A percentile compares a stretch with the other conserved stretches of the same genome.
These are phyloP conservation scores for Apiospora arundinis DNA, from an alignment of 2,329 filamentous ascomycete genomes.

Conservation along the genomic window DNA sequence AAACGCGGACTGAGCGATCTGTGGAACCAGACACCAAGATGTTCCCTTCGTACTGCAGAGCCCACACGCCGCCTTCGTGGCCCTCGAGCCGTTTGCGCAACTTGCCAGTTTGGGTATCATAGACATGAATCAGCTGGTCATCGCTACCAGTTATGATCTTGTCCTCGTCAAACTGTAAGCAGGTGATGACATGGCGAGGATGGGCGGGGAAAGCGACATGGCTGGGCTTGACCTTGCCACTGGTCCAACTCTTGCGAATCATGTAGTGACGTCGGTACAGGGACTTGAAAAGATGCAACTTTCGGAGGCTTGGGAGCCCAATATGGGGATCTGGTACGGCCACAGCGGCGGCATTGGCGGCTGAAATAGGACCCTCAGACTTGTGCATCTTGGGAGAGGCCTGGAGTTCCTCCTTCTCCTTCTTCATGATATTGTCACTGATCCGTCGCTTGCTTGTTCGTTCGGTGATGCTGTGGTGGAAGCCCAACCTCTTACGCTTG, in stretches of 20 bases:
- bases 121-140: slow-evolving; percentile 96
- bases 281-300: slow-evolving; percentile 93
- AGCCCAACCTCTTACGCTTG: slow-evolving; percentile 61
- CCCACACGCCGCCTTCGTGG: slow-evolving; percentile 98
- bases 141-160: slow-evolving; percentile 98
- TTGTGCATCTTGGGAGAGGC: slow-evolving; percentile 55
- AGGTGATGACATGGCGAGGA: slow-evolving; percentile 95
- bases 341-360: slow-evolving; percentile 81
- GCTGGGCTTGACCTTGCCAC: slow-evolving; percentile 79
- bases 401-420: slow-evolving; percentile 43
- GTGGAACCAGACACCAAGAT: slow-evolving; percentile 95
- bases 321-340: slow-evolving; percentile 84
- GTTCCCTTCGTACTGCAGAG: slow-evolving; percentile 94
- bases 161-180: slow-evolving; percentile 95
- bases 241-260: slow-evolving; percentile 92
- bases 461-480: slow-evolving; percentile 43
- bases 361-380: slow-evolving; percentile 84
- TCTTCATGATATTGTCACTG: slow-evolving; percentile 47
- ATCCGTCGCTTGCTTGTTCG: slow-evolving; percentile 59
- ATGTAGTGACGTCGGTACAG: slow-evolving; percentile 92
- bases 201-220: slow-evolving; percentile 98
- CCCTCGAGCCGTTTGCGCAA: slow-evolving; percentile 84
- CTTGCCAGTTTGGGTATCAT: slow-evolving; percentile 93
- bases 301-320: slow-evolving; percentile 78
- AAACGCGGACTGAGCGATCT: slow-evolving; percentile 96